Evolutionary conservation across 305 asterid species (phyloP).

Genomic region (Fraxinus albicans): DNA sequence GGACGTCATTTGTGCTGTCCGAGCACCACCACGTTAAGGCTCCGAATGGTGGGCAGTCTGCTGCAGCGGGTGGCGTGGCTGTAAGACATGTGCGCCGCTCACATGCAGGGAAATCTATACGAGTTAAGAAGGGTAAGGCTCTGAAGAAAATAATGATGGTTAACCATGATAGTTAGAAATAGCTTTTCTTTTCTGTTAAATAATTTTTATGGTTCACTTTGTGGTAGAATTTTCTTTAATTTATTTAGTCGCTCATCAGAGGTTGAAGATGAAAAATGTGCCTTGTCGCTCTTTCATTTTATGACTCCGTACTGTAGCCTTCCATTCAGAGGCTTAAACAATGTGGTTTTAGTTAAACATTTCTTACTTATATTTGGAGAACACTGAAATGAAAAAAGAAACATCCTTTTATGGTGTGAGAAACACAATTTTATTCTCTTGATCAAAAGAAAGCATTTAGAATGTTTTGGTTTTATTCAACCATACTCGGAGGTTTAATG

Average conservation of each 20-base stretch:
- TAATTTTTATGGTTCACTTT: not conserved
- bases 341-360: not conserved
- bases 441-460: not conserved
- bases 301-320: not conserved
- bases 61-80: constrained; percentile 64
- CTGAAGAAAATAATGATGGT: not conserved
- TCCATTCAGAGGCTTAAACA: not conserved
- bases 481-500: not conserved
- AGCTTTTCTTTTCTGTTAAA: not conserved
- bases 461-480: not conserved
- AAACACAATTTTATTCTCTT: not conserved
- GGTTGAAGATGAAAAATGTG: not conserved
- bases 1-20: constrained; percentile 38
- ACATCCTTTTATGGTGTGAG: not conserved
- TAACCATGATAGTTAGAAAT: not conserved
- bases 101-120: constrained; percentile 75
- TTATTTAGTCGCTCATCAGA: not conserved
- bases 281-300: not conserved
- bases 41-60: constrained; percentile 61
- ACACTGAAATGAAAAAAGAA: not conserved
- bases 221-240: not conserved
- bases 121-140: constrained; percentile 80
- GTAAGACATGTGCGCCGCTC: constrained; percentile 76
- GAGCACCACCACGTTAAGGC: constrained; percentile 71
- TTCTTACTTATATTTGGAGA: not conserved